Base-by-base conservation (phyloP, 305 asterid species). In the Rubia balearica region DNA sequence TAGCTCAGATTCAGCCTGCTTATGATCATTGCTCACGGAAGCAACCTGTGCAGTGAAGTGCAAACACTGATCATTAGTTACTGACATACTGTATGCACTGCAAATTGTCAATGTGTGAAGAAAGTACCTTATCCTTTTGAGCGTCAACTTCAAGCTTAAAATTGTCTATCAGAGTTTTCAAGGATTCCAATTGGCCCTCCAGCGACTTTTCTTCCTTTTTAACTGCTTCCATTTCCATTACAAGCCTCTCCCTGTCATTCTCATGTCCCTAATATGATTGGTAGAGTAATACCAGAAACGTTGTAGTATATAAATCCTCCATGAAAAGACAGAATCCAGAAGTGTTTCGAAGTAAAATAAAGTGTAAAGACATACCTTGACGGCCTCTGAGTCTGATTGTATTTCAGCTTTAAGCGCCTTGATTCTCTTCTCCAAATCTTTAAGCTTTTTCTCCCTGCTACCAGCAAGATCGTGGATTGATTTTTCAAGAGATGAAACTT, bases 191-290 rank as follows among this genome's bases (percentile, higher is more conserved):
- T 72, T 83, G 84, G 61, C 73, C 72, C 48, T 76, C 81, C 61
- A 83, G 72, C 17, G 81, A 73, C 68, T 77, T 67, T 59, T 83
- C 77, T 56, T 83, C 86, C 80, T 88, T 90, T 78, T 88, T 88
- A 75, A 71, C 90, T 81, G 86, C 97, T 84, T 94, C 99, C 93
- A 88, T 77, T 83, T 89, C 96, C 98, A 94, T 94, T 62, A 86
- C 76, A 77, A 91, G 96, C 74, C 95, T 83, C 85, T 91, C 96
- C 75, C 78, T 79, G 75, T 87, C 91, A 87, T 85, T 94, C 71
- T 87, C 96, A 65, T 94, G 97, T 70, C 83, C 96, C 99, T 94
- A 73, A 40, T 78, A 72, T 69, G 61, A 72, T 77, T 67, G 70
- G 67, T 69, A 70, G 78, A 75, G 71, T 43, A 48, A 69, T 56